Percentiles rank a stretch among this genome's conserved stretches.
Conservation (phyloP, 768 basidiomycete genomes). For the Podaxis rugospora region DNA sequence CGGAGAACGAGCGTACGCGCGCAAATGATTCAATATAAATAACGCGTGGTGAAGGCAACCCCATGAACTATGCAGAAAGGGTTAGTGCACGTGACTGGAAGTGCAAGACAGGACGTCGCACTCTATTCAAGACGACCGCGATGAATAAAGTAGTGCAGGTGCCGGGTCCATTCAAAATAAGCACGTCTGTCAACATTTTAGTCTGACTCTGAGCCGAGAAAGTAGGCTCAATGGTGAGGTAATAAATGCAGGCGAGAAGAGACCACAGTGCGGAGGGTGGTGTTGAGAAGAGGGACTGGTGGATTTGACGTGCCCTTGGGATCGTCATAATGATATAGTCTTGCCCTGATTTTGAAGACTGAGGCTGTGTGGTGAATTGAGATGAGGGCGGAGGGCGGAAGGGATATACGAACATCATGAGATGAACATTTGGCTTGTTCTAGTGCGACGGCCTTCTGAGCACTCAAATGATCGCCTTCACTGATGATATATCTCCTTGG, state of each 20-base stretch:
- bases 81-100: background rate
- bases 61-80: conserved; percentile 54
- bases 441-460: conserved; percentile 59
- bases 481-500: conserved; percentile 80
- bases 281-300: conserved; percentile 71
- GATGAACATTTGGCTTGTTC: conserved; percentile 41
- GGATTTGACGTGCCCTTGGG: conserved; percentile 85
- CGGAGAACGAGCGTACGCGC: conserved; percentile 72
- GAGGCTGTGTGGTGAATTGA: conserved; percentile 6
- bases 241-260: conserved; percentile 55
- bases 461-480: conserved; percentile 77
- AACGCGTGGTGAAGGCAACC: conserved; percentile 61
- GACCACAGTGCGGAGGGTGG: conserved; percentile 62
- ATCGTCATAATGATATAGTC: conserved; percentile 57
- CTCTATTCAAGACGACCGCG: conserved; percentile 68
- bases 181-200: conserved; percentile 51
- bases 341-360: background rate
- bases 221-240: conserved; percentile 49
- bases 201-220: background rate
- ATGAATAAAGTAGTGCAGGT: conserved; percentile 81
- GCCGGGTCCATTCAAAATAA: conserved; percentile 93
- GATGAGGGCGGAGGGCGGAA: background rate
- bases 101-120: conserved; percentile 30
- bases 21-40: conserved; percentile 96
- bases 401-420: conserved; percentile 13